Conservation (phyloP, 495 filamentous ascomycete genomes). For the Aspergillus campestris region DNA sequence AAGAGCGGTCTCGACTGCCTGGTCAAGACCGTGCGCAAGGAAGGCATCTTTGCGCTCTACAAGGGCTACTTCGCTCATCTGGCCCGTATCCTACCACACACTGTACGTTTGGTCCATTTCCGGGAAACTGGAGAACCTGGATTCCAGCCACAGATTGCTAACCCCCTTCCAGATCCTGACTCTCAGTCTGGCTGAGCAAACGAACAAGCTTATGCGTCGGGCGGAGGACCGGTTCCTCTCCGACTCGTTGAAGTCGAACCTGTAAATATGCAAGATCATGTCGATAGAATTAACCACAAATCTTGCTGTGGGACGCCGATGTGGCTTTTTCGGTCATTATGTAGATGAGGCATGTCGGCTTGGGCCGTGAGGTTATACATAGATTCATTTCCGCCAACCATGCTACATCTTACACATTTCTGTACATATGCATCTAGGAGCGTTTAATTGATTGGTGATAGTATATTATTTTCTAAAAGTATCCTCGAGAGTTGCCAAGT, state of each 20-base stretch:
- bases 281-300: background rate
- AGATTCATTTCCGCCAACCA: background rate
- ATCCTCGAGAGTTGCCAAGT: too few relatives aligned
- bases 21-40: slow-evolving; percentile 80
- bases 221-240: slow-evolving; percentile 63
- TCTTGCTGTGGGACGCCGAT: background rate
- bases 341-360: slow-evolving; percentile 14
- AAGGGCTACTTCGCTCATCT: slow-evolving; percentile 97
- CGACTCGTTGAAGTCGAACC: slow-evolving; percentile 35
- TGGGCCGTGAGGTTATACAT: background rate
- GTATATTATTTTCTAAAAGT: background rate
- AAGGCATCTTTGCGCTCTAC: slow-evolving; percentile 90
- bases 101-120: slow-evolving; percentile 30
- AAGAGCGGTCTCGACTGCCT: slow-evolving; percentile 86
- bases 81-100: slow-evolving; percentile 90
- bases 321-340: background rate
- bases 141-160: slow-evolving; percentile 1
- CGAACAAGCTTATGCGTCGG: slow-evolving; percentile 78
- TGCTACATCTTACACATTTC: slow-evolving; percentile 6
- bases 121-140: slow-evolving; percentile 11
- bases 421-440: slow-evolving; percentile 9
- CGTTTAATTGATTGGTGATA: background rate
- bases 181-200: slow-evolving; percentile 90
- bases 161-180: slow-evolving; percentile 58
- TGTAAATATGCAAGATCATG: slow-evolving; percentile 23